A percentile compares a stretch with the other conserved stretches of the same genome.
phyloP scores from a whole-genome alignment of 768 basidiomycete species.

The Strobilomyces echinocephalus region DNA sequence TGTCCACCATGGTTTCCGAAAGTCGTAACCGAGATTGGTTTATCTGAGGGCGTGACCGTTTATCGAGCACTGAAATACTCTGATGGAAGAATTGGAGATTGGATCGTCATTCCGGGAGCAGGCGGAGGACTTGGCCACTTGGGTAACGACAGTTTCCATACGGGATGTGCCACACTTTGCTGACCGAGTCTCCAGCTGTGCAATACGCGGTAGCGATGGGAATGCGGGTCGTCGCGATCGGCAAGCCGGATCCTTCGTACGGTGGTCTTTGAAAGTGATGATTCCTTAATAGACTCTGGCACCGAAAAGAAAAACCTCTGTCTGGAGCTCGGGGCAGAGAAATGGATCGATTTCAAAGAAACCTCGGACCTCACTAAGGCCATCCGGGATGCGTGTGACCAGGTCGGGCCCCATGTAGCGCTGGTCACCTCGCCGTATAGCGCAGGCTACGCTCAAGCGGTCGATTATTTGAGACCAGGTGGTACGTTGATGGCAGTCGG shows the following conservation, averaged over 20 bases:
- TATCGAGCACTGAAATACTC: slow-evolving; percentile 82
- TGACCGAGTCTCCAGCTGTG: slow-evolving; percentile 41
- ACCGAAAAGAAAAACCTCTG: slow-evolving; percentile 64
- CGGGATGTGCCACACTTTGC: too few relatives aligned
- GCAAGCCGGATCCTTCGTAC: slow-evolving; percentile 20
- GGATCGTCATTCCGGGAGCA: slow-evolving; percentile 72
- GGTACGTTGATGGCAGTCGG: slow-evolving; percentile 79
- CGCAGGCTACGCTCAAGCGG: slow-evolving; percentile 47
- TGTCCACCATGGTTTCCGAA: too few relatives aligned
- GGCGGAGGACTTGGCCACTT: slow-evolving; percentile 80
- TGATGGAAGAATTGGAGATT: slow-evolving; percentile 61
- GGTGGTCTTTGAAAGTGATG: neutral
- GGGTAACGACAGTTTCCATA: slow-evolving; percentile 32
- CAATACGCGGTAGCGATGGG: slow-evolving; percentile 81
- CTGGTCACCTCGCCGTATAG: slow-evolving; percentile 53
- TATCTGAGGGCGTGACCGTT: slow-evolving; percentile 71
- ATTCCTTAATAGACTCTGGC: slow-evolving; percentile 52
- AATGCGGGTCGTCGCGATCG: slow-evolving; percentile 74
- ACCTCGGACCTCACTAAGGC: slow-evolving; percentile 61
- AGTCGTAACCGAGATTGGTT: too few relatives aligned
- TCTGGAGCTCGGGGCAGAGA: slow-evolving; percentile 62
- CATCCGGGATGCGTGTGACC: slow-evolving; percentile 58
- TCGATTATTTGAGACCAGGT: slow-evolving; percentile 70
- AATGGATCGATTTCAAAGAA: slow-evolving; percentile 74
- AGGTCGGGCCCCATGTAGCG: slow-evolving; percentile 68